Evolutionary conservation across 2,329 filamentous ascomycete genomes (phyloP), one percentile per base, ranked within the genome.

Genomic region (Eutypella sp.): DNA sequence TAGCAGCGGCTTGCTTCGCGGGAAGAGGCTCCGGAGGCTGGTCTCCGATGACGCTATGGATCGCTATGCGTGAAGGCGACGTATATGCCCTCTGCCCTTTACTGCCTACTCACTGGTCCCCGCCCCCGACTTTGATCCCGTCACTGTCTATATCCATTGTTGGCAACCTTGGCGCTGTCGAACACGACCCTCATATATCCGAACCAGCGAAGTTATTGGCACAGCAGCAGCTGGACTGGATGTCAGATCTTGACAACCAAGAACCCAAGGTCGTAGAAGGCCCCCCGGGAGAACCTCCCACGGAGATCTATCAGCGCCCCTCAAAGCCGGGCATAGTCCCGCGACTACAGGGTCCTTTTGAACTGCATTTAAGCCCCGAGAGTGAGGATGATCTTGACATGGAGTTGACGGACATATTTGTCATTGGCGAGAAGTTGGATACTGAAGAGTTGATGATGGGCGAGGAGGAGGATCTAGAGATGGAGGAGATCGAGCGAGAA

Each of bases 21-120:
- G 72, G 71, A 11, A 74, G 76, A 52, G 74, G 73, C 29, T 79
- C 79, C 6, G 92, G 90, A 13, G 90, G 90, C 44, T 99, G 93
- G 93, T 87, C 90, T 7, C 82, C 91, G 9, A 96, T 96, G 87
- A 97, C 93, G 0, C 74, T 99, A 10, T 99, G 92, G 89, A 73
- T 97, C 42, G 90, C 91, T n/a, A 99, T 96, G 87, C 82, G 82
- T 31, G 87, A 89, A 48, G 93, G 93, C 3, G 91, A 96, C 60
- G 79, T 97, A 5, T 99, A 99, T 61, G 91, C 92, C 2, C 72
- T 99, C 8, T 96, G 91, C 61, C 93, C 93, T 2, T 75, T 99
- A 34, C 73, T 99, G 25, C 93, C 93, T 1, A 82, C 83, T 42
- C 89, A 85, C 57, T 97, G 92, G 90, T 82, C 87, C 20, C 83